phyloP scores from a whole-genome alignment of 208 protist genomes.

The Acanthamoeba castellanii region DNA sequence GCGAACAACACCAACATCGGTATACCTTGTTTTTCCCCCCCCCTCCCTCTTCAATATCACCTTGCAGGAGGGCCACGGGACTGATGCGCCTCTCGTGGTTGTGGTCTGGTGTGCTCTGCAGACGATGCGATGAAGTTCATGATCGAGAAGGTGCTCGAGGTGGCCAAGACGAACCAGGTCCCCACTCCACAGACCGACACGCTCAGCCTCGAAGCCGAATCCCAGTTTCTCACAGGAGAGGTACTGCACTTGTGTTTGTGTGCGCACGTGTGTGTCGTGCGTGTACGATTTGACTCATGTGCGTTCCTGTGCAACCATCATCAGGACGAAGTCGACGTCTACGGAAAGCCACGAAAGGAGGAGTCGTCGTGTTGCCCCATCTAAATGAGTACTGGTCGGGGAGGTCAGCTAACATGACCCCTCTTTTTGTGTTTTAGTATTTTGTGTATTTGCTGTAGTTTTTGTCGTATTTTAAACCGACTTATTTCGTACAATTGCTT shows the following conservation, averaged over 20 bases:
- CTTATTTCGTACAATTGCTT: too few species aligned
- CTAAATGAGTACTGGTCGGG: not conserved
- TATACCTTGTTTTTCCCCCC: not conserved
- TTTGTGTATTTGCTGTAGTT: not conserved
- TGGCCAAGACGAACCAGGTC: conserved; percentile 64
- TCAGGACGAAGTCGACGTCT: not conserved
- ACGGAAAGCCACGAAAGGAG: conserved; percentile 43
- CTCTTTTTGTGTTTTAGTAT: not conserved
- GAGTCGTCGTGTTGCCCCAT: conserved; percentile 36
- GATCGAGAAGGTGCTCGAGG: conserved; percentile 60
- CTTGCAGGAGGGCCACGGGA: not conserved
- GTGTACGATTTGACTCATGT: not conserved
- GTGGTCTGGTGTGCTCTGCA: not conserved
- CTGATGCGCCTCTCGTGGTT: not conserved
- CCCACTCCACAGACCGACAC: conserved; percentile 16
- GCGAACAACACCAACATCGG: conserved; percentile 70
- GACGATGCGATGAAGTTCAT: conserved; percentile 74
- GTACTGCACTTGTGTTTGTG: not conserved
- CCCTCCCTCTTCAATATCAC: not conserved
- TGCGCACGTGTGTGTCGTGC: not conserved
- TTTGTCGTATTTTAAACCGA: too few species aligned
- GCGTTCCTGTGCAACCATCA: not conserved
- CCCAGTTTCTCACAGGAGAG: conserved; percentile 13
- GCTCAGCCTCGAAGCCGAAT: conserved; percentile 16
- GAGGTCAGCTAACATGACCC: not conserved